Evolutionary conservation across 2,329 filamentous ascomycete species (phyloP).

Genomic region (Aureobasidium sp.): DNA sequence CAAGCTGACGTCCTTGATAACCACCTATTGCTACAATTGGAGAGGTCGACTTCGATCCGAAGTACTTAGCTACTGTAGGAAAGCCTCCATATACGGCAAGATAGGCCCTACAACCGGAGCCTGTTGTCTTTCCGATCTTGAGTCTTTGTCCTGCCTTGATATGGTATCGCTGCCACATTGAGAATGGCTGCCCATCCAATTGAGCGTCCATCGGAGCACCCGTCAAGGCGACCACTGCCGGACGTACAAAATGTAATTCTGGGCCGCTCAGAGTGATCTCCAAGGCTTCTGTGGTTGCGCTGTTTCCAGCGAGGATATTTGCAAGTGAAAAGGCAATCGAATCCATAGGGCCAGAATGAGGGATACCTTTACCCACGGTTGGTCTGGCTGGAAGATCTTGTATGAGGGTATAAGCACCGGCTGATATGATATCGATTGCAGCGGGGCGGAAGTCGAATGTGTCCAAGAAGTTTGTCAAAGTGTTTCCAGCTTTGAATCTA

Average conservation of each 20-base stretch:
- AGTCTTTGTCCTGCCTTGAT: conserved; percentile 47
- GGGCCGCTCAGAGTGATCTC: conserved; percentile 57
- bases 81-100: conserved; percentile 52
- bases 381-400: conserved; percentile 54
- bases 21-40: conserved; percentile 53
- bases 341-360: conserved; percentile 56
- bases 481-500: conserved; percentile 44
- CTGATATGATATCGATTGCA: conserved; percentile 50
- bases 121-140: conserved; percentile 48
- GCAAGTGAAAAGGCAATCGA: conserved; percentile 50
- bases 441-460: conserved; percentile 43
- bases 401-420: conserved; percentile 51
- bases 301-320: conserved; percentile 54
- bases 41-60: conserved; percentile 53
- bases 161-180: conserved; percentile 50
- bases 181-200: conserved; percentile 43
- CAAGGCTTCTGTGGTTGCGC: conserved; percentile 42
- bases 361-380: conserved; percentile 51
- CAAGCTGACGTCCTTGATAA: conserved; percentile 51
- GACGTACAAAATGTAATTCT: conserved; percentile 48
- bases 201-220: conserved; percentile 48
- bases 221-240: conserved; percentile 50
- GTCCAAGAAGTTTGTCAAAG: conserved; percentile 51
- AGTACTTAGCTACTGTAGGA: conserved; percentile 47
- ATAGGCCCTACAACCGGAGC: conserved; percentile 50